Evolutionary conservation across 108 stramenopile genomes (phyloP).

Genomic region (Seminavis robusta): DNA sequence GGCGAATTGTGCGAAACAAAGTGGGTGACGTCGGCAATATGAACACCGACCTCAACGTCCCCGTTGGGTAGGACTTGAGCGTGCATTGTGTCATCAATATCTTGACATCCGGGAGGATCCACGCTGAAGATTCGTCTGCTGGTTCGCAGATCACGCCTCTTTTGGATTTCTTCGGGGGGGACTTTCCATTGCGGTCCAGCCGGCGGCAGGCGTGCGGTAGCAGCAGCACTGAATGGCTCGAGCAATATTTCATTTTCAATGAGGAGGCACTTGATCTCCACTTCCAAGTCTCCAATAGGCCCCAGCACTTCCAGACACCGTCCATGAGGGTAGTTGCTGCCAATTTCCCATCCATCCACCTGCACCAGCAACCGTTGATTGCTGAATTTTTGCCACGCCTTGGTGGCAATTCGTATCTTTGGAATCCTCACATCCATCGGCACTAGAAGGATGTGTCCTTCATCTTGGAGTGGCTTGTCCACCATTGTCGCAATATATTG

Average conservation of each 20-base stretch:
- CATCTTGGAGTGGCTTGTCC: conserved; percentile 31
- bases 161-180: conserved; percentile 32
- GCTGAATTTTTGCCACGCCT: conserved; percentile 26
- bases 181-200: conserved; percentile 40
- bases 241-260: conserved; percentile 52
- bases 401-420: conserved; percentile 46
- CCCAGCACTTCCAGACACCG: conserved; percentile 41
- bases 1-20: conserved; percentile 71
- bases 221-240: conserved; percentile 57
- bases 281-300: conserved; percentile 45
- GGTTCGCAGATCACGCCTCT: conserved; percentile 41
- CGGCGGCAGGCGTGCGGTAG: conserved; percentile 60
- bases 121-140: conserved; percentile 56
- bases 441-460: conserved; percentile 33
- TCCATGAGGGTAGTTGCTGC: conserved; percentile 45
- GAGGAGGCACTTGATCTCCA: conserved; percentile 58
- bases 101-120: conserved; percentile 75
- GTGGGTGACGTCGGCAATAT: conserved; percentile 89
- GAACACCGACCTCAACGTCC: conserved; percentile 83
- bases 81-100: conserved; percentile 68
- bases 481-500: conserved; percentile 47
- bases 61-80: conserved; percentile 59
- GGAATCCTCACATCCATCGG: conserved; percentile 59
- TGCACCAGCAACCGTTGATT: conserved; percentile 37
- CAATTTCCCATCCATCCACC: conserved; percentile 48